Conservation (phyloP, 2,329 filamentous ascomycete genomes). For the Cladosporium sp. region DNA sequence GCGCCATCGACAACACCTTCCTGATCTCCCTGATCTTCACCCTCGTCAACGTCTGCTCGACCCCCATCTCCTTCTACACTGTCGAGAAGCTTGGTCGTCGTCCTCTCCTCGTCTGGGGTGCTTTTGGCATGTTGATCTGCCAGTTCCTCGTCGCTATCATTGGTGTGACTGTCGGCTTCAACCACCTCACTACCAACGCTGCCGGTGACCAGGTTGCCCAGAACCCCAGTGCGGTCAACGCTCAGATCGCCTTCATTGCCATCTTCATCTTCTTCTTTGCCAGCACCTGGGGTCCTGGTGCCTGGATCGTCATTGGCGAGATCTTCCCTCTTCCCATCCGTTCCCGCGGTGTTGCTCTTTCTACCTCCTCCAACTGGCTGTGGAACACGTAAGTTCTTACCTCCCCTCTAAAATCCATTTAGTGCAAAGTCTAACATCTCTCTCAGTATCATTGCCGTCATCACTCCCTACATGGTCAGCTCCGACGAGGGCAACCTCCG, state of each 20-base stretch:
- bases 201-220: conserved; percentile 41
- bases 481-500: conserved; percentile 50
- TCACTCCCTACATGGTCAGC: conserved; percentile 62
- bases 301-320: conserved; percentile 75
- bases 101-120: conserved; percentile 72
- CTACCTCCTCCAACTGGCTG: conserved; percentile 87
- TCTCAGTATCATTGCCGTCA: conserved; percentile 52
- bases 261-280: conserved; percentile 95
- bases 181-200: conserved; percentile 24
- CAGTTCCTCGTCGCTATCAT: conserved; percentile 81
- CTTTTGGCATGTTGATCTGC: conserved; percentile 76
- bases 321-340: conserved; percentile 88
- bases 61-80: conserved; percentile 81
- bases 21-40: conserved; percentile 82
- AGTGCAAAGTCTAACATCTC: background rate
- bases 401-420: conserved; percentile 7
- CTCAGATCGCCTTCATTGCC: conserved; percentile 83
- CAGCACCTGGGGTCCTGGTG: conserved; percentile 77
- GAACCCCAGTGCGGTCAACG: conserved; percentile 43
- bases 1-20: conserved; percentile 74
- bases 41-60: conserved; percentile 81
- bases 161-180: conserved; percentile 40
- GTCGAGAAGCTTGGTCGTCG: conserved; percentile 81
- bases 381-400: conserved; percentile 49
- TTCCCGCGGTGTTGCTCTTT: conserved; percentile 79